Base-by-base conservation (phyloP, 495 filamentous ascomycete species). In the Talaromyces proteolyticus region DNA sequence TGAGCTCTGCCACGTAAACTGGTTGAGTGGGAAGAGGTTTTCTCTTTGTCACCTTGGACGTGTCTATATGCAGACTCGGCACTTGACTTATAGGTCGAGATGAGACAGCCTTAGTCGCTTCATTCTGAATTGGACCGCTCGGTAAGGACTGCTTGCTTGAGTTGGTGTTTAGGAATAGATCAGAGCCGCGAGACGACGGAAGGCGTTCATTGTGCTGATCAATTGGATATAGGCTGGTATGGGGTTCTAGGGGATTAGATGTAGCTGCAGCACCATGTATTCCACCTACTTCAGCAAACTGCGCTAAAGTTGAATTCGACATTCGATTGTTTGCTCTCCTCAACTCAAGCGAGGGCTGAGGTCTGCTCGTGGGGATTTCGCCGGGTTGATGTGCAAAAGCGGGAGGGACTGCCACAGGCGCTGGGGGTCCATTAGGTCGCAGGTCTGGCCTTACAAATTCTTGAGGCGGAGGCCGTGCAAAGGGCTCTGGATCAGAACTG, bases 311-410 rank as follows among this genome's bases (percentile, higher is more conserved):
- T 4, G 81, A 84, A 49, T 80, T 73, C 19, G 91, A 95, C 66
- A 96, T 81, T 10, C 88, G 81, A 54, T 83, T 89, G 49, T 86
- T 91, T 47, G 85, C 86, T 49, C 81, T 78, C 43, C 86, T 81
- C 63, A 89, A 72, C 53, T 91, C 86, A n/a, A 84, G 76, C 23
- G 86, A 81, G 40, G 84, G 76, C 52, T 84, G 79, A 4, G 89
- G 88, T 50, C 83, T 76, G 24, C 75, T 82, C 10, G 69, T 65
- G 6, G 91, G 91, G 50, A 77, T 75, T 43, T 82, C 77, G 24
- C 84, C 79, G 25, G 86, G 80, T 6, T 73, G 75, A 62, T 91
- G 88, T 11, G 79, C 69, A 58, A 96, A 92, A 19, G 77, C 80
- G 4, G 91, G 91, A 1, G 91, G 91, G 14, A 74, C 70, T 10